Percentiles rank a stretch among this genome's conserved stretches.
Conservation (phyloP, 2,329 filamentous ascomycete genomes). For the Ophiostoma tasmaniense region DNA sequence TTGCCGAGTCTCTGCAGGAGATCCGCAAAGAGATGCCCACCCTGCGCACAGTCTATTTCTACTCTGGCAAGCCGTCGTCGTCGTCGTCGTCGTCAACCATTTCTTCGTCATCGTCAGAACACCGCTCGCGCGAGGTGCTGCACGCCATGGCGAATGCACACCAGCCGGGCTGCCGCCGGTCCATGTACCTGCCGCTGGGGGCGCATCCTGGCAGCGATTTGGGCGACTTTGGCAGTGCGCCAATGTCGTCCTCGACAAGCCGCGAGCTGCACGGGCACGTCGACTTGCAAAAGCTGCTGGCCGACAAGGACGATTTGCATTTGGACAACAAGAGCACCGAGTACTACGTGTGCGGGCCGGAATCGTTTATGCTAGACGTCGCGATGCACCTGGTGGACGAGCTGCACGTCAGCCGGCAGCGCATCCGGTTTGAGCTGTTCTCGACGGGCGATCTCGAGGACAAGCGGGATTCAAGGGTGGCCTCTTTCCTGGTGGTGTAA, state of each 20-base stretch:
- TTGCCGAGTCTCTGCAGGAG: conserved; percentile 42
- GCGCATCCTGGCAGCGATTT: not conserved
- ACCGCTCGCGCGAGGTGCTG: conserved; percentile 9
- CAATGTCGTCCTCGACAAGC: conserved; percentile 21
- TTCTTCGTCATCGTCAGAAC: conserved; percentile 10
- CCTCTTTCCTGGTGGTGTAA: conserved; percentile 5
- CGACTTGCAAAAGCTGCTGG: conserved; percentile 37
- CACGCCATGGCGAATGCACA: conserved; percentile 10
- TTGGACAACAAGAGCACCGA: conserved; percentile 38
- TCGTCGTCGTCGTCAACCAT: not conserved
- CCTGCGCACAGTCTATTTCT: conserved; percentile 41
- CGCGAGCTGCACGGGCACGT: conserved; percentile 37
- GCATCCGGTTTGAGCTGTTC: conserved; percentile 41
- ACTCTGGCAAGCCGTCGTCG: conserved; percentile 29
- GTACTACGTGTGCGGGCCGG: conserved; percentile 48
- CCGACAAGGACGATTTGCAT: conserved; percentile 33
- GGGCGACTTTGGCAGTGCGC: conserved; percentile 34
- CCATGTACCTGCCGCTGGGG: conserved; percentile 1
- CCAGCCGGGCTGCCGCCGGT: not conserved
- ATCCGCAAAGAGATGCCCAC: conserved; percentile 31
- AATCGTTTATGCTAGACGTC: conserved; percentile 47
- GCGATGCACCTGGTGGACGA: conserved; percentile 32
- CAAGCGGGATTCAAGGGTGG: conserved; percentile 14
- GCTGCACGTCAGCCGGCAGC: conserved; percentile 31
- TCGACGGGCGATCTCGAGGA: conserved; percentile 31